These are phyloP conservation scores for Glycine soja DNA, from an alignment of 306 rosid genomes.

Conservation along the genomic window DNA sequence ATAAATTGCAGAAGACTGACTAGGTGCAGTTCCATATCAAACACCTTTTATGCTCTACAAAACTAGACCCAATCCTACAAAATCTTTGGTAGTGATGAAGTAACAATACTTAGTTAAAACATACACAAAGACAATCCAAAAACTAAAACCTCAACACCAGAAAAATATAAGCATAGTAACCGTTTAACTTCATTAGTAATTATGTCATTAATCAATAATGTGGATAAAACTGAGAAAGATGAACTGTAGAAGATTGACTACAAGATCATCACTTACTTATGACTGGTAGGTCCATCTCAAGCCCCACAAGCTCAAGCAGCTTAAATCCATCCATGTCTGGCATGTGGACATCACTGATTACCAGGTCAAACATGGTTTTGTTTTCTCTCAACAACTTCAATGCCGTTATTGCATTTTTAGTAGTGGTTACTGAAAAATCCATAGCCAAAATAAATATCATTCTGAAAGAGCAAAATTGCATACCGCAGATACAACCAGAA, in stretches of 20 bases:
- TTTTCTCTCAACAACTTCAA: slow-evolving; percentile 81
- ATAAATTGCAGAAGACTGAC: neutral
- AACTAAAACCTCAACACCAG: neutral
- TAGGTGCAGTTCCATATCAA: neutral
- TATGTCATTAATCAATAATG: neutral
- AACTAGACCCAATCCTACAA: slow-evolving; percentile 21
- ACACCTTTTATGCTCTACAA: slow-evolving; percentile 6
- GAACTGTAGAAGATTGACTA: slow-evolving; percentile 9
- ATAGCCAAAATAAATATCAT: neutral
- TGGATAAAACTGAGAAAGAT: neutral
- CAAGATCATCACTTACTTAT: slow-evolving; percentile 66
- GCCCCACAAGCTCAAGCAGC: slow-evolving; percentile 93
- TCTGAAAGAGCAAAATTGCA: neutral
- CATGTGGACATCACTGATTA: slow-evolving; percentile 97
- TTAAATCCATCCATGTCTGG: slow-evolving; percentile 99
- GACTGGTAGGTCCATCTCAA: slow-evolving; percentile 98
- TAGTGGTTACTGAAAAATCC: slow-evolving; percentile 78
- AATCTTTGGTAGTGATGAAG: slow-evolving; percentile 18
- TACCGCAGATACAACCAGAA: slow-evolving; percentile 7
- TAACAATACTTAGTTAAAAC: neutral
- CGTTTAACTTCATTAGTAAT: slow-evolving; percentile 2
- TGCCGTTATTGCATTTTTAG: slow-evolving; percentile 71
- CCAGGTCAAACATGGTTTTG: slow-evolving; percentile 74
- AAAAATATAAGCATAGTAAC: neutral
- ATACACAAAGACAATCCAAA: neutral